Conservation (phyloP, 495 filamentous ascomycete genomes). For the Penicillium bovifimosum region DNA sequence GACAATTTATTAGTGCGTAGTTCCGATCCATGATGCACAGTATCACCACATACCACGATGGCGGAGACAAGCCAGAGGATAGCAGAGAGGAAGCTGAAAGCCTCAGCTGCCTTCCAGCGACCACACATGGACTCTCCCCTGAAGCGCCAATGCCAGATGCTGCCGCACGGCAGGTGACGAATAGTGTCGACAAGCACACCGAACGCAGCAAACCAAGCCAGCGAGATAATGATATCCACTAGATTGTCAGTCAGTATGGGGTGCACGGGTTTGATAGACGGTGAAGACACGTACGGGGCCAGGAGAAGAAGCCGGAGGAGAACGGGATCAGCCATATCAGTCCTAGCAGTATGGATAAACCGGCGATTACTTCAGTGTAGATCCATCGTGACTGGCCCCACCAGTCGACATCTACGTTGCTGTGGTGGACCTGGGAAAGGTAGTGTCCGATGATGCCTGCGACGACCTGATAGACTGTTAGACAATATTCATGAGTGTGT, state of each 20-base stretch:
- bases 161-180: conserved; percentile 47
- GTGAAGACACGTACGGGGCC: conserved; percentile 32
- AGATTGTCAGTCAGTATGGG: not conserved
- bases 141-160: conserved; percentile 47
- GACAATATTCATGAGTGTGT: not conserved
- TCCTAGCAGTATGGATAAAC: conserved; percentile 45
- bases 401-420: conserved; percentile 14
- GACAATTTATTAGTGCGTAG: not conserved
- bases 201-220: conserved; percentile 61
- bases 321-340: conserved; percentile 54
- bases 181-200: conserved; percentile 56
- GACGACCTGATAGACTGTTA: conserved; percentile 36
- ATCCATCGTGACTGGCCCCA: conserved; percentile 50
- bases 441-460: conserved; percentile 54
- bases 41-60: conserved; percentile 37
- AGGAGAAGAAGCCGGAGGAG: conserved; percentile 40
- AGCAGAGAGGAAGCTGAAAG: conserved; percentile 63
- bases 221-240: conserved; percentile 54
- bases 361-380: conserved; percentile 57
- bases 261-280: not conserved
- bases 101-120: conserved; percentile 61
- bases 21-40: not conserved
- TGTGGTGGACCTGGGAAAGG: conserved; percentile 31
- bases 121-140: conserved; percentile 40
- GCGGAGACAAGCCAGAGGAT: conserved; percentile 60